Evolutionary conservation across 192 early-diverging fungal species (phyloP), one percentile per base, ranked within the genome.

Genomic region (Coemansia sp.): DNA sequence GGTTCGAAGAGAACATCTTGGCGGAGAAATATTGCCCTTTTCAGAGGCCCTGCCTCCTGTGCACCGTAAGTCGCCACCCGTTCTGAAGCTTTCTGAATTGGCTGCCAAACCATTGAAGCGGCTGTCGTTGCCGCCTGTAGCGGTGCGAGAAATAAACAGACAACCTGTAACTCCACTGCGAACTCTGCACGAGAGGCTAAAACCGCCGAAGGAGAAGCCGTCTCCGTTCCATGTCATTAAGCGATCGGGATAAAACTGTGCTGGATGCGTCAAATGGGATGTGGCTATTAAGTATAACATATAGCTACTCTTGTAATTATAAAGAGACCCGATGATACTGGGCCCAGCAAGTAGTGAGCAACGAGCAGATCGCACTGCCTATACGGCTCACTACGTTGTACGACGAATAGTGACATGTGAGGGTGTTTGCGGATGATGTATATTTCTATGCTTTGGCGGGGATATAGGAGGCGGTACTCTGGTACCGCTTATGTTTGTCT

Each of bases 21-120:
- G 72, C 34, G 53, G 45, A 9, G 53, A 21, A 3, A 73, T 78
- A 3, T 54, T 57, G 31, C 67, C 71, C 35, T 73, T 73, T 42
- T 36, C 62, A 5, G 51, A 37, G 44, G n/a, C 21, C 17, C 44
- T 40, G 41, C 33, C 57, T 33, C 42, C 44, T 37, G 27, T 34
- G 14, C 17, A 16, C n/a, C 27, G 31, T 19, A 45, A 27, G 14
- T 27, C 1, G 36, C 33, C 45, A 17, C 63, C 33, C 11, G 33
- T 37, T 5, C 46, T 29, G 36, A 29, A 34, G 36, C 67, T 48
- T 40, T 41, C 24, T 21, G 54, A 35, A 17, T 44, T 35, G 53
- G 37, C 36, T 24, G 14, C 48, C 6, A 3, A 11, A 21, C 46
- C 40, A n/a, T 7, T 46, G 24, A 65, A 37, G 64, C 48, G 13